Base-by-base conservation (phyloP, 2,329 filamentous ascomycete species). In the Xylaria digitata region DNA sequence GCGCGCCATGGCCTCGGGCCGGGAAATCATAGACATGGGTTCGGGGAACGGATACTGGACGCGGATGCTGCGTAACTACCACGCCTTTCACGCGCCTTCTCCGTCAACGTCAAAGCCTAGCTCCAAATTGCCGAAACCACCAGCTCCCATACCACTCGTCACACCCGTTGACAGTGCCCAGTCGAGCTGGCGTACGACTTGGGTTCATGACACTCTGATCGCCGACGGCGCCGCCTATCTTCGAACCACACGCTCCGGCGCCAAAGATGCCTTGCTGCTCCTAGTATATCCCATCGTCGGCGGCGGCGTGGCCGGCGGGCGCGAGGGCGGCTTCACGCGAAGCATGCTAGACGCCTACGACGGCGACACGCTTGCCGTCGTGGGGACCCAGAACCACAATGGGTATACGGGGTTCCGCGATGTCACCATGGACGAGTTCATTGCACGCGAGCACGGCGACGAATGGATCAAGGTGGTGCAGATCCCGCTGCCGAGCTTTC, bases 41-140 rank as follows among this genome's bases (percentile, higher is more conserved):
- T 89, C 85, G 60, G 91, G 91, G 1, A 92, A 90, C 75, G 91
- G 90, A 11, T 94, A 93, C 80, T 94, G 91, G 91, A 86, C 87
- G 7, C 90, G 88, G 68, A 88, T 92, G 86, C 85, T 93, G 13
- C 85, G 91, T 2, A 64, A 67, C 15, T 65, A 65, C 57, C 43
- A 68, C 60, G 46, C 55, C 13, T 65, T 62, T 34, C 66, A 65
- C 56, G 26, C 54, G 32, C 37, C 26, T 6, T 9, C 45, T 2
- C 53, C 53, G 6, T 23, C 13, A 46, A 2, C 15, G 19, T 15
- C 54, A 11, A 52, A 17, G 1, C 13, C 53, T 6, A 40, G 23
- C 11, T 30, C 62, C 5, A 56, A 60, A 37, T 50, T 56, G 11
- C 57, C 45, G 15, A 48, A 32, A 21, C 19, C 57, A 2, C 13